Percentiles rank a stretch among this genome's conserved stretches.
Evolutionary conservation across 257 asterid species (phyloP).

Genomic region (Rhazya stricta): DNA sequence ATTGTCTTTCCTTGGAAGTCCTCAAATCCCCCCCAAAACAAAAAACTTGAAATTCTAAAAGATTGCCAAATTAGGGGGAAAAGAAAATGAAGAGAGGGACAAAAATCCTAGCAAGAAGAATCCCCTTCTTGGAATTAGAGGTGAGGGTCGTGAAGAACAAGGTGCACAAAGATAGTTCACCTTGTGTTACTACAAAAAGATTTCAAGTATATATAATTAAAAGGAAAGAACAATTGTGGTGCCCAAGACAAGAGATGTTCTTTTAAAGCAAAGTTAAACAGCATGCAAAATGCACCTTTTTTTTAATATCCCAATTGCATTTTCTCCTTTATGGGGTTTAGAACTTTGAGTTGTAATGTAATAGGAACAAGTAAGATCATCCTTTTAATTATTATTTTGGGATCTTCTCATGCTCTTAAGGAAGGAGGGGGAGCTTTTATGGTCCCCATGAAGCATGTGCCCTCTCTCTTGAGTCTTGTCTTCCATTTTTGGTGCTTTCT

Average conservation of each 20-base stretch:
- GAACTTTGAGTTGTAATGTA: slow-evolving; percentile 18
- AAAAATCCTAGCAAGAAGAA: background rate
- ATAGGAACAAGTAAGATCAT: background rate
- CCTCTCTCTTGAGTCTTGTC: background rate
- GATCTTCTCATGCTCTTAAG: slow-evolving; percentile 21
- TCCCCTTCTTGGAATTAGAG: slow-evolving; percentile 21
- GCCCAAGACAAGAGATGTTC: slow-evolving; percentile 27
- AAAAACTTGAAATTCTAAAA: background rate
- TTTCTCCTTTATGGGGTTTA: slow-evolving; percentile 20
- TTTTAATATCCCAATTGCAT: background rate
- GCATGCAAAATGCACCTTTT: slow-evolving; percentile 22
- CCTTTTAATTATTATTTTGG: no score
- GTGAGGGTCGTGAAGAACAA: slow-evolving; percentile 17
- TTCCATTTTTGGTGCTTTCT: background rate
- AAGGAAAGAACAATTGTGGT: slow-evolving; percentile 22
- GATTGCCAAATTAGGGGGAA: background rate
- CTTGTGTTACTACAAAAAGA: slow-evolving; percentile 23
- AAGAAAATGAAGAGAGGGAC: background rate
- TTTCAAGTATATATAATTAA: no score
- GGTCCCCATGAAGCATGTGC: slow-evolving; percentile 35
- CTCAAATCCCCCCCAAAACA: background rate
- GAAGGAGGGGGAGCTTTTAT: background rate
- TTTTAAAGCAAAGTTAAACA: slow-evolving; percentile 25
- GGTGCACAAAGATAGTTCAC: slow-evolving; percentile 13
- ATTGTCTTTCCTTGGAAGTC: background rate